phyloP scores from a whole-genome alignment of 352 stramenopile species.

The Pythium chondricola region DNA sequence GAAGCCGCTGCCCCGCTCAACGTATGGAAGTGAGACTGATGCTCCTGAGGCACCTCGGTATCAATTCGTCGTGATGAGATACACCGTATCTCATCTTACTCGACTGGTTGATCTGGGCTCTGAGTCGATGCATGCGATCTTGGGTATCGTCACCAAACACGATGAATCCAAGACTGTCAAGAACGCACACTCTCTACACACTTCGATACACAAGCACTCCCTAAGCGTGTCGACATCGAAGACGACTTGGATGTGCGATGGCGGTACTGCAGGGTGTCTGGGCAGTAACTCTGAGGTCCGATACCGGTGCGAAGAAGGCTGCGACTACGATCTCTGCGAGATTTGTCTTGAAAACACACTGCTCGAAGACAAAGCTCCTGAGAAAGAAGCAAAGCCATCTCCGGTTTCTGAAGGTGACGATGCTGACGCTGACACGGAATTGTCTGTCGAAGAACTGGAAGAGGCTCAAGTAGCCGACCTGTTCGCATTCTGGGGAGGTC shows the following conservation, averaged over 20 bases:
- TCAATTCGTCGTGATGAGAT: constrained; percentile 57
- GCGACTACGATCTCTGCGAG: constrained; percentile 76
- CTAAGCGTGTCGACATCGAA: constrained; percentile 37
- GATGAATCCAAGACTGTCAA: constrained; percentile 5
- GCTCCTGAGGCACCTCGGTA: constrained; percentile 33
- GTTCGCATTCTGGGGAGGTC: constrained; percentile 47
- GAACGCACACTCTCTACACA: constrained; percentile 23
- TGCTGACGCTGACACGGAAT: constrained; percentile 7
- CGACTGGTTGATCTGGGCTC: constrained; percentile 48
- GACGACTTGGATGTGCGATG: constrained; percentile 75
- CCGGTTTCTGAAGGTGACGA: no score
- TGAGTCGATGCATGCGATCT: constrained; percentile 44
- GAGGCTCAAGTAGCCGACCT: constrained; percentile 29
- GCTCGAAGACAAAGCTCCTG: no score
- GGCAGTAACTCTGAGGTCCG: constrained; percentile 47
- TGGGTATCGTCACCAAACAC: constrained; percentile 31
- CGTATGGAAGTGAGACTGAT: background rate
- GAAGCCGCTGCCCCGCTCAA: constrained; percentile 37
- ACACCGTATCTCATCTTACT: constrained; percentile 39
- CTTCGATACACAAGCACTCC: constrained; percentile 48
- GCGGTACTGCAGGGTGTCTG: constrained; percentile 40
- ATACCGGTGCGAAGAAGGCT: constrained; percentile 58
- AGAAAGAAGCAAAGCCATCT: no score
- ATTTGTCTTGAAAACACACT: constrained; percentile 41
- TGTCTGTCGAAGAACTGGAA: constrained; percentile 22